These are phyloP conservation scores for Dothideomycetidae sp. DNA, from an alignment of 2,329 filamentous ascomycete genomes.

Conservation along the genomic window DNA sequence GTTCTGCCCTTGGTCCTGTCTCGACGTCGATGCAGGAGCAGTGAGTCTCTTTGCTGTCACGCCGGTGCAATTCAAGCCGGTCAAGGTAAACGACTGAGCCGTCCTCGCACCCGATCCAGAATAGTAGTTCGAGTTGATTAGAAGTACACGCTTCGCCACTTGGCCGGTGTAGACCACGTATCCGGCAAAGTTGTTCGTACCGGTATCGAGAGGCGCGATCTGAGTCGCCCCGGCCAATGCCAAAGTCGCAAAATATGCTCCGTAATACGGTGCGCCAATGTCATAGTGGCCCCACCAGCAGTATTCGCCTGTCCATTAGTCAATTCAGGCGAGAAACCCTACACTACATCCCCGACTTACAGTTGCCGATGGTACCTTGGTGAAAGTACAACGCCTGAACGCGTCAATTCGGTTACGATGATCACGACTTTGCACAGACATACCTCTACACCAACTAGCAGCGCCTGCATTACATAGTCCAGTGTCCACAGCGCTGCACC, in stretches of 20 bases:
- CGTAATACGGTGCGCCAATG: slow-evolving; percentile 31
- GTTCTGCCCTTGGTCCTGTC: slow-evolving; percentile 6
- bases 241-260: slow-evolving; percentile 35
- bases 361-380: slow-evolving; percentile 16
- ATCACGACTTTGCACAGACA: neutral
- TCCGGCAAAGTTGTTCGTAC: slow-evolving; percentile 29
- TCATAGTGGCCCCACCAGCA: slow-evolving; percentile 6
- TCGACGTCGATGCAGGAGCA: slow-evolving; percentile 3
- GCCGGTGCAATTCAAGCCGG: slow-evolving; percentile 1
- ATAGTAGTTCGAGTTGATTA: slow-evolving; percentile 12
- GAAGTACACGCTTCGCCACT: slow-evolving; percentile 7
- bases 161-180: slow-evolving; percentile 31
- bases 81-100: slow-evolving; percentile 7
- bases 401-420: slow-evolving; percentile 3
- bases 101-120: slow-evolving; percentile 3
- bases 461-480: slow-evolving; percentile 16
- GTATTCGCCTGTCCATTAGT: slow-evolving; percentile 6
- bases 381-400: slow-evolving; percentile 15
- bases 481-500: slow-evolving; percentile 17
- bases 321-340: slow-evolving; percentile 9
- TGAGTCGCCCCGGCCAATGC: slow-evolving; percentile 31
- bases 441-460: slow-evolving; percentile 15
- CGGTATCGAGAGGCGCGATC: slow-evolving; percentile 33
- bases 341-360: slow-evolving; percentile 9
- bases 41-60: slow-evolving; percentile 10